phyloP scores from a whole-genome alignment of 352 stramenopile species.

The Achlya hypogyna region DNA sequence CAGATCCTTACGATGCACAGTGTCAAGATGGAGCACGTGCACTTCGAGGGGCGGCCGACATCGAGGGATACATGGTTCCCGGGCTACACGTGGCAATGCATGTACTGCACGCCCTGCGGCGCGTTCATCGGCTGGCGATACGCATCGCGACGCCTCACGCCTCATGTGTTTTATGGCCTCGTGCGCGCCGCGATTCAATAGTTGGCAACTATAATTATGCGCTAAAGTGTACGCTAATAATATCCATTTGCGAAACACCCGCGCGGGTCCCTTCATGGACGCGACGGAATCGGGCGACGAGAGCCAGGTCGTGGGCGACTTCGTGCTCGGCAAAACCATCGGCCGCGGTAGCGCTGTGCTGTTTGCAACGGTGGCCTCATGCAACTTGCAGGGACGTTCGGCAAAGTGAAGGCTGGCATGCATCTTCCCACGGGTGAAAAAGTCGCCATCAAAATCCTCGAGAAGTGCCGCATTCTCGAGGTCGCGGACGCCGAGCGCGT shows the following conservation, averaged over 20 bases:
- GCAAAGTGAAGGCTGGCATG: constrained; percentile 84
- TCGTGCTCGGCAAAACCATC: constrained; percentile 85
- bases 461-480: constrained; percentile 87
- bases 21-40: constrained; percentile 35
- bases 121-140: constrained; percentile 69
- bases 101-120: constrained; percentile 56
- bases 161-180: constrained; percentile 14
- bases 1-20: constrained; percentile 68
- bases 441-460: constrained; percentile 88
- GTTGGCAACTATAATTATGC: not conserved
- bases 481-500: constrained; percentile 84
- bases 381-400: constrained; percentile 71
- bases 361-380: not conserved
- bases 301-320: constrained; percentile 70
- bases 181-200: constrained; percentile 9
- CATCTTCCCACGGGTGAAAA: constrained; percentile 87
- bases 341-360: constrained; percentile 38
- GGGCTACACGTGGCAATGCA: constrained; percentile 73
- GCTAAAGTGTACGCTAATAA: not conserved
- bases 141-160: not conserved
- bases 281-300: not conserved
- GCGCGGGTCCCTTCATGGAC: not conserved
- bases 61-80: constrained; percentile 72
- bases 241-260: not conserved
- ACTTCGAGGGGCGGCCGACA: constrained; percentile 36